Percentiles rank a stretch among this genome's conserved stretches.
These are phyloP conservation scores for Coemansia sp. DNA, from an alignment of 371 early-diverging fungal genomes.

Conservation along the genomic window DNA sequence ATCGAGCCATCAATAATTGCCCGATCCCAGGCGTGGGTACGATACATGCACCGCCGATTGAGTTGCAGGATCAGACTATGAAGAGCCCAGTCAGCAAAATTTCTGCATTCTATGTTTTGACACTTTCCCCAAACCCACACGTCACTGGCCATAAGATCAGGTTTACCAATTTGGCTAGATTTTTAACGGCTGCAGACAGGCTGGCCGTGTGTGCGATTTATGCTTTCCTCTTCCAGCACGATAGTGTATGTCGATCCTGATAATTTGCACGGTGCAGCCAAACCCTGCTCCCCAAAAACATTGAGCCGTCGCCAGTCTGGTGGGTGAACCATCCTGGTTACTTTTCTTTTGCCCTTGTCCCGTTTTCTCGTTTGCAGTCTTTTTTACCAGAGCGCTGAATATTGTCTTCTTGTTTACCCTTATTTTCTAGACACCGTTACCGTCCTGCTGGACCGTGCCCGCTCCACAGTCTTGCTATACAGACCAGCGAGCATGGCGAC, in stretches of 20 bases:
- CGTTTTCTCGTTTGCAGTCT: background rate
- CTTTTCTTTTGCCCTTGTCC: background rate
- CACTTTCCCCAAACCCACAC: background rate
- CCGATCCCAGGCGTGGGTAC: constrained; percentile 9
- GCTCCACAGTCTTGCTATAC: constrained; percentile 5
- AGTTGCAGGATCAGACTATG: background rate
- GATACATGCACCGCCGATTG: background rate
- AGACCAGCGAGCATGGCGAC: constrained; percentile 7
- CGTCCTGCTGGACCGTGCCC: background rate
- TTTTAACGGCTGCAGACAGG: background rate
- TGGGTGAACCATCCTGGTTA: background rate
- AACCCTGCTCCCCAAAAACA: constrained; percentile 10
- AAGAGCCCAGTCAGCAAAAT: background rate
- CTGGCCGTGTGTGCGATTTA: background rate
- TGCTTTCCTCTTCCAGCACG: background rate
- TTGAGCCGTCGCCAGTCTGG: background rate
- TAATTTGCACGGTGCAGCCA: constrained; percentile 28
- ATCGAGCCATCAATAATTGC: background rate
- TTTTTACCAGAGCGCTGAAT: background rate
- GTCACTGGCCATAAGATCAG: no score
- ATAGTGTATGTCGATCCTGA: constrained; percentile 39
- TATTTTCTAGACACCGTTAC: background rate
- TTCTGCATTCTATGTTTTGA: background rate
- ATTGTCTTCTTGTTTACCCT: background rate
- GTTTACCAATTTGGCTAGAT: background rate